Evolutionary conservation across 805 yeast species (phyloP).

Genomic region (Geotrichum ghanense): DNA sequence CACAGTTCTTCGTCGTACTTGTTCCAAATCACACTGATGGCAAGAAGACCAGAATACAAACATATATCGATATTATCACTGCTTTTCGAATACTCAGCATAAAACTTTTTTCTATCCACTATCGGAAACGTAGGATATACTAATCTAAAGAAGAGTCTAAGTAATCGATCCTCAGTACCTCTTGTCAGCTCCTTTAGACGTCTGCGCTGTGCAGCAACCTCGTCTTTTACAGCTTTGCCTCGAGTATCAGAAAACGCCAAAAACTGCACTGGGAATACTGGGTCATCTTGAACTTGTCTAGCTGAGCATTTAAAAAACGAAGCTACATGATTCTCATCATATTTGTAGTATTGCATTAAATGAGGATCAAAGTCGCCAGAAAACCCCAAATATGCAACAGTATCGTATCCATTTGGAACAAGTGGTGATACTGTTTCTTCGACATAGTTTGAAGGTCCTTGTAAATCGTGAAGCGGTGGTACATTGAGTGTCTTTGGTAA

Average conservation of each 20-base stretch:
- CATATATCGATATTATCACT: constrained; percentile 21
- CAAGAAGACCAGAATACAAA: constrained; percentile 24
- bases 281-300: constrained; percentile 14
- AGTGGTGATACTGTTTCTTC: constrained; percentile 7
- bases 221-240: constrained; percentile 5
- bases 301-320: constrained; percentile 22
- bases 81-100: constrained; percentile 19
- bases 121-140: constrained; percentile 27
- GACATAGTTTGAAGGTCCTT: background rate
- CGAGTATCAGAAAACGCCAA: constrained; percentile 12
- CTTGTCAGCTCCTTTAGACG: constrained; percentile 11
- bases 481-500: background rate
- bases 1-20: constrained; percentile 24
- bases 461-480: background rate
- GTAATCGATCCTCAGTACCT: constrained; percentile 18
- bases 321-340: constrained; percentile 13
- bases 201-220: constrained; percentile 10
- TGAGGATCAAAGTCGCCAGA: constrained; percentile 26
- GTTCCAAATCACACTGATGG: constrained; percentile 26
- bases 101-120: constrained; percentile 23
- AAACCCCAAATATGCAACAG: constrained; percentile 20
- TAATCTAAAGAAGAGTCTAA: constrained; percentile 24
- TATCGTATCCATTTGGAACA: constrained; percentile 17
- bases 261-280: constrained; percentile 19
- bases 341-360: constrained; percentile 17